phyloP scores from a whole-genome alignment of 108 stramenopile species.

The Epipyxis sp. region DNA sequence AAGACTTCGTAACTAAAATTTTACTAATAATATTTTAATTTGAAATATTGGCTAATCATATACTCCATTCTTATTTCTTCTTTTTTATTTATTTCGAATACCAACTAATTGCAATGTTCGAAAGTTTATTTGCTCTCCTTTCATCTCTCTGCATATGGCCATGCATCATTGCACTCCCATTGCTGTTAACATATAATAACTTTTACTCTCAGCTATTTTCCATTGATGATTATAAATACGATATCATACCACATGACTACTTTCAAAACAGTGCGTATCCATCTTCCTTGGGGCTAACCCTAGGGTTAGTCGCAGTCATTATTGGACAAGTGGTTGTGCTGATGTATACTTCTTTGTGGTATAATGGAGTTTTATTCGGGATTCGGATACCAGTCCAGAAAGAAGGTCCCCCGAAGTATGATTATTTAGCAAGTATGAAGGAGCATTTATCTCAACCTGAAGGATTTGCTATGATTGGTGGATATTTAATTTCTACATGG shows the following conservation, averaged over 20 bases:
- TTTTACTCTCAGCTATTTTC: neutral
- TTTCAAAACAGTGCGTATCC: neutral
- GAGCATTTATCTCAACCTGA: constrained; percentile 80
- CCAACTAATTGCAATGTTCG: too few species aligned
- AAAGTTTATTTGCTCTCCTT: too few species aligned
- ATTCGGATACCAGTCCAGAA: constrained; percentile 61
- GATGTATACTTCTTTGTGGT: neutral
- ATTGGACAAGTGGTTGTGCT: constrained; percentile 14
- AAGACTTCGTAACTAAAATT: too few species aligned
- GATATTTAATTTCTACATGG: constrained; percentile 79
- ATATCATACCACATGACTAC: neutral
- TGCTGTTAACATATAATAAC: constrained; percentile 8
- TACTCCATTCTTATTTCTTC: too few species aligned
- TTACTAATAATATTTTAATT: too few species aligned
- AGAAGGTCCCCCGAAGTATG: constrained; percentile 64
- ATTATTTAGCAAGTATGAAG: constrained; percentile 63
- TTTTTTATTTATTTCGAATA: too few species aligned
- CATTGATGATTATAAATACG: neutral
- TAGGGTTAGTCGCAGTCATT: neutral
- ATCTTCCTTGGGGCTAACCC: neutral
- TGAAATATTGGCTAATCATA: too few species aligned
- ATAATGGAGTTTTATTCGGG: neutral
- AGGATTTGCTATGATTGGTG: constrained; percentile 75
- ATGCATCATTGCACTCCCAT: neutral
- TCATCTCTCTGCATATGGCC: neutral